Base-by-base conservation (phyloP, 495 filamentous ascomycete genomes). In the Bacidia gigantensis region DNA sequence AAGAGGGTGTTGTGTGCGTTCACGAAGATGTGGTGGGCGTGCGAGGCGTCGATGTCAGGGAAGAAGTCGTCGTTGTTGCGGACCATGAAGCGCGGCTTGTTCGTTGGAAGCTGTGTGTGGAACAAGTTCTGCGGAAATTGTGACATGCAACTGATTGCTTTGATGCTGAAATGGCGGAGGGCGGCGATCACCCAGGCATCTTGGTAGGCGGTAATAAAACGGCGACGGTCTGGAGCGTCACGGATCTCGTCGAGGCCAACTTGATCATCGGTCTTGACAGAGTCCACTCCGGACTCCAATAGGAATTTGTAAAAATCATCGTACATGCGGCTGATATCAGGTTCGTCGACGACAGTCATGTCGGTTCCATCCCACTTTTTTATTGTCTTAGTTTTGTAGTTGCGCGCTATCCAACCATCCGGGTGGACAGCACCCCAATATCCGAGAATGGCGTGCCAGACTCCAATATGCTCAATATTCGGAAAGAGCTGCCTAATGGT, bases 61-160 rank as follows among this genome's bases (percentile, higher is more conserved):
- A 88, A 95, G 73, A 85, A 98, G 69, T 98, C 92, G 59, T 96
- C 89, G 0, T 84, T 89, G 67, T 95, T 97, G 17, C 92, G 84
- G 24, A 88, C 73, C 0, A 87, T 70, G 29, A 86, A 68, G 0
- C 74, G 65, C 0, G 85, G 83, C 46, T 80, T 79, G 63, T 84
- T 84, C 26, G 69, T 73, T 2, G 85, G 85, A 2, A 95, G 67
- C 58, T 90, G 84, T 3, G 82, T 82, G 62, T 87, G 80, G 65
- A 94, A 96, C 20, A 95, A 68, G 47, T 86, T 80, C 46, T 87
- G 83, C 0, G 90, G 90, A 3, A 80, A 72, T 65, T 87, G 79
- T 0, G 87, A 88, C 87, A 95, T 95, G 79, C 90, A 96, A 7
- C 86, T 88, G 40, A 95, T 95, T 9, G 80, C 80, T 58, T 78